These are phyloP conservation scores for Fraxinus ornus DNA, from an alignment of 305 asterid genomes.

Conservation along the genomic window DNA sequence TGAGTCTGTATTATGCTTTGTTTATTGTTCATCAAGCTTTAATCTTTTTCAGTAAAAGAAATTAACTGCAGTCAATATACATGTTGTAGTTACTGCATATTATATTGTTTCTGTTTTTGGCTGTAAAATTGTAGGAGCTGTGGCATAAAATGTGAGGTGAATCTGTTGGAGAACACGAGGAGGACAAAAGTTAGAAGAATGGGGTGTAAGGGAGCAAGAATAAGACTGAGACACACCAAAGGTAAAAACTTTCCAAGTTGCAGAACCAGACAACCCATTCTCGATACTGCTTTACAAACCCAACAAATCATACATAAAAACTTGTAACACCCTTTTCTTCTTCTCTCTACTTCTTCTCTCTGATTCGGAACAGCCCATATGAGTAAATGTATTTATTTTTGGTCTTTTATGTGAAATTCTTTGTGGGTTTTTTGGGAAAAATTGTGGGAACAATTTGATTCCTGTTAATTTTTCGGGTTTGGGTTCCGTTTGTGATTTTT, in stretches of 20 bases:
- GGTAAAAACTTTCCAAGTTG: slow-evolving; percentile 27
- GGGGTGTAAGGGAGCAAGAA: neutral
- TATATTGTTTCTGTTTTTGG: neutral
- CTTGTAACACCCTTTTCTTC: neutral
- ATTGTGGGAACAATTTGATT: neutral
- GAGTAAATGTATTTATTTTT: neutral
- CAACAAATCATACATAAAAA: slow-evolving; percentile 7
- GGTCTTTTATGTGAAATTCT: neutral
- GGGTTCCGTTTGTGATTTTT: slow-evolving; percentile 7
- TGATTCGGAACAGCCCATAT: neutral
- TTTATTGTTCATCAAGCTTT: neutral
- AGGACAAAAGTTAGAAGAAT: slow-evolving; percentile 1
- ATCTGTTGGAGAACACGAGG: slow-evolving; percentile 13
- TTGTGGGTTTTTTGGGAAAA: neutral
- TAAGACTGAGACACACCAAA: neutral
- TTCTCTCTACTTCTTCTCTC: neutral
- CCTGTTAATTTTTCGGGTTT: neutral
- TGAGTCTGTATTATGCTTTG: neutral
- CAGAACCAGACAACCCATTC: slow-evolving; percentile 41
- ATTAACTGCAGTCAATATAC: neutral
- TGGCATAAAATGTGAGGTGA: neutral
- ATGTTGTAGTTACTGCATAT: neutral
- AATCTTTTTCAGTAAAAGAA: neutral
- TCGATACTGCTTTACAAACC: slow-evolving; percentile 39
- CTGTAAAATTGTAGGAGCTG: slow-evolving; percentile 1